Base-by-base conservation (phyloP, 306 rosid species). In the Lagenaria siceraria region DNA sequence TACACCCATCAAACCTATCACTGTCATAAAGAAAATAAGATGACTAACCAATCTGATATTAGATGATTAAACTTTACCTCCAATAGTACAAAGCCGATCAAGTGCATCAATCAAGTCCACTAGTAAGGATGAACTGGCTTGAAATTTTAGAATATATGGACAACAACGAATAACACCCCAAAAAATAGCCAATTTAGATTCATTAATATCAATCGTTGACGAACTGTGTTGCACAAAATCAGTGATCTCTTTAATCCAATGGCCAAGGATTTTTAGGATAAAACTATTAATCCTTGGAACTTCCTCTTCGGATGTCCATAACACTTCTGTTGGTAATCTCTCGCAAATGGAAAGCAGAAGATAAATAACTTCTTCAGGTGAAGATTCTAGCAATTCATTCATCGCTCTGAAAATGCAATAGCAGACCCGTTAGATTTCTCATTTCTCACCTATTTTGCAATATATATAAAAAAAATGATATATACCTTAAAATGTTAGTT, bases 121-220 rank as follows among this genome's bases (percentile, higher is more conserved):
- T 72, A 92, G 75, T 83, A 83, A 82, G 53, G 93, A 89, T 56
- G 86, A 75, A 70, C 76, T 79, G 80, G 61, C 79, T 51, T 83
- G 75, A 68, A 75, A 80, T 54, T 83, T 82, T 21, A 84, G 75
- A 86, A 90, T 80, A 49, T 82, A 76, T 21, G 97, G 88, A 86
- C 86, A 86, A 86, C 97, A 95, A 62, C 56, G 89, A 52, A 95
- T 81, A 17, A 80, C 76, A 80, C 95, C 98, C 97, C 97, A 95
- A 29, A 89, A 82, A 66, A 87, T 61, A 80, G 92, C 87, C 86
- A 92, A 60, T 79, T 82, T 80, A 53, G 81, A 70, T 81, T 88
- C 95, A 59, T 81, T 84, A 68, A 87, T 76, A 77, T 82, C 77
- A 68, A 10, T 77, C 7, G 84, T 76, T 59, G 85, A 82, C 38